Evolutionary conservation across 1,284 basidiomycete species (phyloP).

Genomic region (Bjerkandera adusta): DNA sequence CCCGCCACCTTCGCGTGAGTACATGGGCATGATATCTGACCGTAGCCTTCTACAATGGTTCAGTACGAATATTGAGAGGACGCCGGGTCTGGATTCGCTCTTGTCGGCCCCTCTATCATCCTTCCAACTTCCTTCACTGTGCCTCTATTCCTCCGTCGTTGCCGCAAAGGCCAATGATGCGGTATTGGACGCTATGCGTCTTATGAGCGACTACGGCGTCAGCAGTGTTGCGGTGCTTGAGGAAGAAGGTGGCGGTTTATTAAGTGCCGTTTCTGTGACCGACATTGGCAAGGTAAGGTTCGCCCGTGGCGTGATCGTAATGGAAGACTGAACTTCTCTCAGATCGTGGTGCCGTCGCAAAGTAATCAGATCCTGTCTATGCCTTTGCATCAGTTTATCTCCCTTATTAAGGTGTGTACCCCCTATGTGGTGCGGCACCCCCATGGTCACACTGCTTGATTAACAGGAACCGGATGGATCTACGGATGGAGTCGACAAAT

Average conservation of each 20-base stretch:
- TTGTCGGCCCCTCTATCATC: constrained; percentile 54
- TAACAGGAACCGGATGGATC: constrained; percentile 63
- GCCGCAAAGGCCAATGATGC: constrained; percentile 52
- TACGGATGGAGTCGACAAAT: constrained; percentile 70
- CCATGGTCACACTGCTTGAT: neutral
- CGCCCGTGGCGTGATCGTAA: neutral
- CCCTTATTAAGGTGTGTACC: constrained; percentile 58
- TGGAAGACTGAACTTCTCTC: neutral
- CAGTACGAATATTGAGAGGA: constrained; percentile 44
- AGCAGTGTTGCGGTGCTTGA: constrained; percentile 75
- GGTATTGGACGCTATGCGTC: constrained; percentile 72
- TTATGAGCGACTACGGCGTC: constrained; percentile 79
- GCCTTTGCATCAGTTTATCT: constrained; percentile 63
- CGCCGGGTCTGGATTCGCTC: constrained; percentile 48
- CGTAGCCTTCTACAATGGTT: constrained; percentile 63
- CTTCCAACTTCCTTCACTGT: constrained; percentile 63
- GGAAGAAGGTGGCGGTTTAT: constrained; percentile 53
- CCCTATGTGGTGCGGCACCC: constrained; percentile 5
- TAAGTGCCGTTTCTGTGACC: constrained; percentile 76
- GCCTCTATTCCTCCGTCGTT: constrained; percentile 59
- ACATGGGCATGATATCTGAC: constrained; percentile 72
- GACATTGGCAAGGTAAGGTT: constrained; percentile 64
- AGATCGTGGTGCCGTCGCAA: constrained; percentile 74
- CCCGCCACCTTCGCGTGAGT: constrained; percentile 36
- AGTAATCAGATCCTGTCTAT: constrained; percentile 69